Base-by-base conservation (phyloP, 2,329 filamentous ascomycete species). In the Nigrospora osmanthi region DNA sequence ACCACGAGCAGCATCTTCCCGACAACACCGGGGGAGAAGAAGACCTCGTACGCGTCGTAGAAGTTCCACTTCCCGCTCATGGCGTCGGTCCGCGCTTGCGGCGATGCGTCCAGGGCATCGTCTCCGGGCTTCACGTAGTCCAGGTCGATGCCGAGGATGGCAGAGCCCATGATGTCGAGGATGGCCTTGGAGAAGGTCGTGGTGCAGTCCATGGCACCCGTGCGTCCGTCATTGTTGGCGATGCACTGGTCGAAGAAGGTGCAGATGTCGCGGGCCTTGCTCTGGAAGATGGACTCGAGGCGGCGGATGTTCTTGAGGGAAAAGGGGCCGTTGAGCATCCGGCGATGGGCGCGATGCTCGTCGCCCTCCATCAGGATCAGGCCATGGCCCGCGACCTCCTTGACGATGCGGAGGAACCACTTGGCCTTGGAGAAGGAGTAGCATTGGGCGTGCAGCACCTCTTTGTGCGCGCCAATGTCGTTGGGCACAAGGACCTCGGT, bases 291-390 rank as follows among this genome's bases (percentile, higher is more conserved):
- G 6, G 64, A 63, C 11, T 63, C 57, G 12, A 69, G 54, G 17
- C 56, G 56, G 13, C 59, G 60, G 17, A 65, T 52, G 19, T 62
- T 62, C 1, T 52, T 42, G 6, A 56, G 38, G 1, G 60, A 58
- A 44, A 70, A 69, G 3, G 56, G 52, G 10, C 48, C 40, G 38
- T 43, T 57, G 12, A 70, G 49, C 42, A 63, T 50, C n/a, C 57
- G 61, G 28, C 65, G 54, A 35, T 64, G 58, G n/a, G 48, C 47
- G 34, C 56, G 58, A 40, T 70, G 66, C 38, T 59, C 52, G 11
- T 62, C 60, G 13, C 60, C 62, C 40, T 68, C 62, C 11, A 59
- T 52, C 33, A 66, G 63, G 2, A 63, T 55, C 3, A 69, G 50
- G 1, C 64, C 66, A 5, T 52, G 45, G 3, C 57, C 58, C 5